These are phyloP conservation scores for Pseudogymnoascus sp. DNA, from an alignment of 2,329 filamentous ascomycete genomes.

Conservation along the genomic window DNA sequence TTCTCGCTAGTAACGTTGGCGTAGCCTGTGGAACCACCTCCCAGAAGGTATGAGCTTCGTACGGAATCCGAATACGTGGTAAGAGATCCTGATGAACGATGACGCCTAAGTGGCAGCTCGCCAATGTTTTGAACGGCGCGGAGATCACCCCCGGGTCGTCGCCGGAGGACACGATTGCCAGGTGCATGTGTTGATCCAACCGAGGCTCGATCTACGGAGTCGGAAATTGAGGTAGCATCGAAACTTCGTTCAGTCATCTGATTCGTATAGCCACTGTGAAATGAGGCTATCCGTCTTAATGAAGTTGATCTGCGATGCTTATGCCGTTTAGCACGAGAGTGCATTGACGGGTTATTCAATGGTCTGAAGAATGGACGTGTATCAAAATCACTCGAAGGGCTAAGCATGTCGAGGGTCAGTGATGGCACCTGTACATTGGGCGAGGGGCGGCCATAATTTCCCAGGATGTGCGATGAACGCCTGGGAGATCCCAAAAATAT, in stretches of 20 bases:
- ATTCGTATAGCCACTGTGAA: slow-evolving; percentile 45
- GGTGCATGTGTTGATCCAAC: slow-evolving; percentile 30
- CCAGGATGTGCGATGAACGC: slow-evolving; percentile 47
- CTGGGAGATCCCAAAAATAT: slow-evolving; percentile 37
- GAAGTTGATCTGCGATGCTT: slow-evolving; percentile 43
- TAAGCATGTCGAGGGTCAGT: slow-evolving; percentile 18
- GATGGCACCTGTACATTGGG: slow-evolving; percentile 26
- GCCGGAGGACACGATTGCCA: slow-evolving; percentile 56
- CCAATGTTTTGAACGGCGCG: slow-evolving; percentile 58
- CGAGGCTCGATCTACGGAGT: slow-evolving; percentile 40
- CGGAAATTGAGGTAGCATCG: slow-evolving; percentile 50
- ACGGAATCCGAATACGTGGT: slow-evolving; percentile 53
- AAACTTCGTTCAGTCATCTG: slow-evolving; percentile 49
- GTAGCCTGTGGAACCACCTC: slow-evolving; percentile 33
- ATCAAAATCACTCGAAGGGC: slow-evolving; percentile 18
- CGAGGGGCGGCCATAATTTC: slow-evolving; percentile 32
- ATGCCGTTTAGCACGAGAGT: slow-evolving; percentile 24
- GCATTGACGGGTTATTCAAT: slow-evolving; percentile 16
- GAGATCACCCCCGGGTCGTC: slow-evolving; percentile 67
- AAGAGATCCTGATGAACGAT: slow-evolving; percentile 50
- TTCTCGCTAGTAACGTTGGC: slow-evolving; percentile 36
- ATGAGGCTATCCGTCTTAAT: slow-evolving; percentile 49
- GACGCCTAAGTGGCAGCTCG: slow-evolving; percentile 44
- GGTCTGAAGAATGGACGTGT: slow-evolving; percentile 11
- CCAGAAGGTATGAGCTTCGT: slow-evolving; percentile 44